Percentiles rank a stretch among this genome's conserved stretches.
Evolutionary conservation across 305 asterid genomes (phyloP).

Genomic region (Rubia occidens): DNA sequence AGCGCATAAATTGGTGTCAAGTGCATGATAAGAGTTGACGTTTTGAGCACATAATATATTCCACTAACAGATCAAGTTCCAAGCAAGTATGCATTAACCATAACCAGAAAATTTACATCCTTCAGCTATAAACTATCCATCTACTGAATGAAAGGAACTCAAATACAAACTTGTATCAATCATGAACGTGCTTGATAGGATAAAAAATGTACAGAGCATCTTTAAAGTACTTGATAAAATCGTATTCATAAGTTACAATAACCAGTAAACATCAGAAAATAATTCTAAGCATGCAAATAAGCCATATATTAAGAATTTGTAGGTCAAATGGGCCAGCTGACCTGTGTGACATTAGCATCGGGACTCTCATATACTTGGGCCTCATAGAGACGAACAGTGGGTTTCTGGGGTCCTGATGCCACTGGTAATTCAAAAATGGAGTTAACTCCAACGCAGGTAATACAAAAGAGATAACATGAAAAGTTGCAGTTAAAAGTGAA

Average conservation of each 20-base stretch:
- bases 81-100: background rate
- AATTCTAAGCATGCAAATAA: background rate
- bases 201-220: background rate
- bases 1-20: background rate
- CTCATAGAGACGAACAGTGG: conserved; percentile 44
- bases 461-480: conserved; percentile 8
- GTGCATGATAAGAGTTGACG: background rate
- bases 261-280: background rate
- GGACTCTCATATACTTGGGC: conserved; percentile 47
- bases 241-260: background rate
- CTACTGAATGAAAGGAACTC: conserved; percentile 2
- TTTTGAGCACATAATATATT: background rate
- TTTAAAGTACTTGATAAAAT: background rate
- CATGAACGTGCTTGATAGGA: background rate
- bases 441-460: background rate
- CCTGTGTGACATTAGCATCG: conserved; percentile 58
- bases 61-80: background rate
- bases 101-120: background rate
- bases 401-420: conserved; percentile 43
- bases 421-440: conserved; percentile 25
- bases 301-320: background rate
- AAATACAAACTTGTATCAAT: background rate
- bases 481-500: background rate
- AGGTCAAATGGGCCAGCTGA: conserved; percentile 26
- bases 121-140: background rate